These are phyloP conservation scores for Pilaira anomala DNA, from an alignment of 192 early-diverging fungal species.

Conservation along the genomic window DNA sequence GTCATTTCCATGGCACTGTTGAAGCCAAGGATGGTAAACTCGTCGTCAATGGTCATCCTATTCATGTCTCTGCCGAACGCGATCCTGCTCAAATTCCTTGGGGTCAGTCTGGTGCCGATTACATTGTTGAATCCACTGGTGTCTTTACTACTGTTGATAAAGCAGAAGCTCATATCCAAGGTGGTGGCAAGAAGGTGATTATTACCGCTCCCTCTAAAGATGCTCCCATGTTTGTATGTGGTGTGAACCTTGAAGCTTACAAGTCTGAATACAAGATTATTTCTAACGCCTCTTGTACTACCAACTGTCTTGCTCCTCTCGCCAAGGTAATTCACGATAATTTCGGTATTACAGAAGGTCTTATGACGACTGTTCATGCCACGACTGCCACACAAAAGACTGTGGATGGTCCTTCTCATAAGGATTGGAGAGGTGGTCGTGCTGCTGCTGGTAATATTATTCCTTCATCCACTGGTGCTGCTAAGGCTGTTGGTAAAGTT, in stretches of 20 bases:
- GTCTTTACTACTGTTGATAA: constrained; percentile 94
- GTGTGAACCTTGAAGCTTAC: constrained; percentile 97
- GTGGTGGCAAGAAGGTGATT: constrained; percentile 98
- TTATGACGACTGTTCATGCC: constrained; percentile 99
- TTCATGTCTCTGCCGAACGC: constrained; percentile 71
- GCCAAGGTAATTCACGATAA: constrained; percentile 96
- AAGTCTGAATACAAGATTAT: constrained; percentile 82
- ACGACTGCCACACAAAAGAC: constrained; percentile 99
- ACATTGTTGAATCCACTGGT: constrained; percentile 98
- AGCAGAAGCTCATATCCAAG: constrained; percentile 80
- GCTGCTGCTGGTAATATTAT: constrained; percentile 94
- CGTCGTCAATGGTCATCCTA: constrained; percentile 79
- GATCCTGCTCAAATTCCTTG: constrained; percentile 90
- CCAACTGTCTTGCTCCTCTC: constrained; percentile 98
- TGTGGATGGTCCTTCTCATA: constrained; percentile 94
- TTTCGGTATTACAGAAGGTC: constrained; percentile 92
- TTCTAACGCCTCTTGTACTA: constrained; percentile 99
- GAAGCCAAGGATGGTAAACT: constrained; percentile 82
- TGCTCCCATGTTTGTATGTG: constrained; percentile 97
- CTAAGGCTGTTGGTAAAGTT: constrained; percentile 99
- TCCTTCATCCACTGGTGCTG: constrained; percentile 96
- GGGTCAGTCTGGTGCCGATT: constrained; percentile 75
- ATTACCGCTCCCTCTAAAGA: constrained; percentile 96
- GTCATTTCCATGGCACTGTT: constrained; percentile 85
- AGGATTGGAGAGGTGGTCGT: constrained; percentile 97